These are phyloP conservation scores for Echria macrotheca DNA, from an alignment of 495 filamentous ascomycete genomes.

Conservation along the genomic window DNA sequence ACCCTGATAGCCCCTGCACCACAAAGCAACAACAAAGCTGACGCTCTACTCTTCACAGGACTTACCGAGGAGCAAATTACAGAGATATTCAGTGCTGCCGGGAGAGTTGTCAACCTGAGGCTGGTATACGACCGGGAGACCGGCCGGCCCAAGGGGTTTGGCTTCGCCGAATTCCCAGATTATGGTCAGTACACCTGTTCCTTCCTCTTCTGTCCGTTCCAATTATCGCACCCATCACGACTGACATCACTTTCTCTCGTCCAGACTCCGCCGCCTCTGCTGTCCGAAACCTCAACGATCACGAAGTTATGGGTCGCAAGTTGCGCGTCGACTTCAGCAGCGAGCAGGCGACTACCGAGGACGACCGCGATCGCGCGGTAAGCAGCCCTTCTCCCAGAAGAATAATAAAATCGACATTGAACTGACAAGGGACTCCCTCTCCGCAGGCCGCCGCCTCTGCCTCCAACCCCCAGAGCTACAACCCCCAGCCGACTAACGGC, in stretches of 20 bases:
- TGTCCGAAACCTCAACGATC: slow-evolving; percentile 91
- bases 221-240: not conserved
- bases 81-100: slow-evolving; percentile 81
- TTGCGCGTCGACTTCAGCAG: slow-evolving; percentile 93
- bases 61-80: slow-evolving; percentile 92
- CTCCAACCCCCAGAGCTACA: slow-evolving; percentile 8
- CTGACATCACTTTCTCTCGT: slow-evolving; percentile 1
- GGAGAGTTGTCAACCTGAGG: slow-evolving; percentile 86
- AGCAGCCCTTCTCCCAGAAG: not conserved
- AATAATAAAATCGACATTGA: too few species aligned
- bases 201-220: too few species aligned
- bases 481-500: slow-evolving; percentile 23
- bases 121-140: slow-evolving; percentile 95
- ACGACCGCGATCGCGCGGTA: slow-evolving; percentile 26
- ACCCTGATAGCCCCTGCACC: too few species aligned
- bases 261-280: slow-evolving; percentile 86
- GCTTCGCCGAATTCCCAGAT: slow-evolving; percentile 91
- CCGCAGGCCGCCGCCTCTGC: not conserved
- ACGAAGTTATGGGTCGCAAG: slow-evolving; percentile 93
- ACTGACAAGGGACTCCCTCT: not conserved
- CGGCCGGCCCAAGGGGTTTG: slow-evolving; percentile 91
- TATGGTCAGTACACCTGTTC: slow-evolving; percentile 43
- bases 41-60: slow-evolving; percentile 57
- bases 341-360: slow-evolving; percentile 70
- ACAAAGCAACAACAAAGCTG: too few species aligned